Percentiles rank a stretch among this genome's conserved stretches.
These are phyloP conservation scores for Penicillium glabrum DNA, from an alignment of 2,329 filamentous ascomycete species.

Conservation along the genomic window DNA sequence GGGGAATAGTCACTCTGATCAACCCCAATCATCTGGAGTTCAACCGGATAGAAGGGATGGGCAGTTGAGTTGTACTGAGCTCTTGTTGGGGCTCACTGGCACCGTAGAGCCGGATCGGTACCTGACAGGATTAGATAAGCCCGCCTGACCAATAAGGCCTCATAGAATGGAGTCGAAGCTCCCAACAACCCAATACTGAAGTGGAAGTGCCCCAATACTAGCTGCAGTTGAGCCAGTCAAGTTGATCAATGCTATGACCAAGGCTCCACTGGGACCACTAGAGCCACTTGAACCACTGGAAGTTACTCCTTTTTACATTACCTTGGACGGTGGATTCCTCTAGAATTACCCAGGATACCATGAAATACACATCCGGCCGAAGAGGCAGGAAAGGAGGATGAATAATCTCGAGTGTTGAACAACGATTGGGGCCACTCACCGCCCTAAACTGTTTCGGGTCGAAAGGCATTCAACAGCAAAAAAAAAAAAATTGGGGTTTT, in stretches of 20 bases:
- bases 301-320: not conserved
- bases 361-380: not conserved
- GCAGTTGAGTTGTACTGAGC: not conserved
- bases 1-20: too few relatives aligned
- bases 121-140: conserved; percentile 1
- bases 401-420: conserved; percentile 5
- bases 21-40: not conserved
- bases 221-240: conserved; percentile 1
- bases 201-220: not conserved
- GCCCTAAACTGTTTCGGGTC: conserved; percentile 36
- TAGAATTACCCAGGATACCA: not conserved
- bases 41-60: conserved; percentile 3
- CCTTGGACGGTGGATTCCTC: not conserved
- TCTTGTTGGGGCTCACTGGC: conserved; percentile 9
- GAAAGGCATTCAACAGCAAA: conserved; percentile 32
- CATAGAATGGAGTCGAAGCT: not conserved
- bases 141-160: not conserved
- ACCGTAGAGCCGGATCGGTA: conserved; percentile 4
- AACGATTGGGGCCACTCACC: conserved; percentile 24
- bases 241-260: not conserved
- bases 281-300: not conserved
- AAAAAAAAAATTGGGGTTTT: not conserved
- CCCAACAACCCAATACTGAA: conserved; percentile 4
- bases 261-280: not conserved
- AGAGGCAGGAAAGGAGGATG: not conserved